Conservation (phyloP, 2,329 filamentous ascomycete genomes). For the Huntiella savannae region DNA sequence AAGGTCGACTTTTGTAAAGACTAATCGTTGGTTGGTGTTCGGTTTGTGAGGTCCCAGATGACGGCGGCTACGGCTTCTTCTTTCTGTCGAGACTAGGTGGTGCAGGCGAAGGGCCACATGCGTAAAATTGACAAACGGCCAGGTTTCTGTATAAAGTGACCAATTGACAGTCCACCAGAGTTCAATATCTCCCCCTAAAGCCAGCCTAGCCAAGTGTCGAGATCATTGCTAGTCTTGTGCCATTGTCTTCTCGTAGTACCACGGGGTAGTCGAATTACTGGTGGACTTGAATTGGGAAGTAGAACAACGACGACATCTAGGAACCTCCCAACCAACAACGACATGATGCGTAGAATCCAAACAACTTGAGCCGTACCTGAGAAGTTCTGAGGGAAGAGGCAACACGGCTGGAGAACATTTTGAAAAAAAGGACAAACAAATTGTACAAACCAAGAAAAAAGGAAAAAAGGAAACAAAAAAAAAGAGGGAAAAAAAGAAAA, state of each 20-base stretch:
- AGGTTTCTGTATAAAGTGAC: too few species aligned
- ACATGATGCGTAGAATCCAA: too few species aligned
- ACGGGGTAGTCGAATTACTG: background rate
- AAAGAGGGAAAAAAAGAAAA: conserved; percentile 6
- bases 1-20: too few species aligned
- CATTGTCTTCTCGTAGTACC: too few species aligned
- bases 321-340: background rate
- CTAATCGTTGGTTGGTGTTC: conserved; percentile 1
- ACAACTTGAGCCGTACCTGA: conserved; percentile 1
- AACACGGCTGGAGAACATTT: conserved; percentile 11
- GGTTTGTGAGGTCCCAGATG: conserved; percentile 10
- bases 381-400: conserved; percentile 11
- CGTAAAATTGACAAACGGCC: too few species aligned
- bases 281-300: background rate
- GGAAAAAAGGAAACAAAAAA: conserved; percentile 12
- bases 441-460: conserved; percentile 4
- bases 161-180: too few species aligned
- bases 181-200: too few species aligned
- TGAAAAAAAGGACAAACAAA: conserved; percentile 6
- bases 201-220: too few species aligned
- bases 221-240: too few species aligned
- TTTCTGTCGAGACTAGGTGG: conserved; percentile 1
- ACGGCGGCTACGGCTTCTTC: conserved; percentile 6
- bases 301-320: background rate
- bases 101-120: background rate